A percentile compares a stretch with the other conserved stretches of the same genome.
Conservation (phyloP, 2,329 filamentous ascomycete genomes). For the Pseudogymnoascus sp. region DNA sequence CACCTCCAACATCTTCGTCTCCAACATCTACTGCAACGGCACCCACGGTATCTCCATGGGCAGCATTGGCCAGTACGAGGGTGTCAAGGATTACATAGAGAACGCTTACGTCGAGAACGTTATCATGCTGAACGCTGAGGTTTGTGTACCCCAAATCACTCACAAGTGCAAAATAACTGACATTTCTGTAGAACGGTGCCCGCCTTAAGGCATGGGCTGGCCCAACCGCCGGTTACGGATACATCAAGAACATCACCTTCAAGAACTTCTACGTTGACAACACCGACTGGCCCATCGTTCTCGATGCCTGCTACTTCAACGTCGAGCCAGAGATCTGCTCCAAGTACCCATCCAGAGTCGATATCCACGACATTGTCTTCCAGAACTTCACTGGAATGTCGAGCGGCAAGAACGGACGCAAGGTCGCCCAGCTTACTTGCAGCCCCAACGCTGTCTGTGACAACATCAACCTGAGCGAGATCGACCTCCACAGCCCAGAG, state of each 20-base stretch:
- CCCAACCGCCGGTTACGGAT: conserved; percentile 49
- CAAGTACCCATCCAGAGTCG: conserved; percentile 47
- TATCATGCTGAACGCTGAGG: conserved; percentile 44
- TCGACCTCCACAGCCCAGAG: conserved; percentile 46
- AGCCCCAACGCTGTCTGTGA: conserved; percentile 50
- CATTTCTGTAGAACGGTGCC: conserved; percentile 43
- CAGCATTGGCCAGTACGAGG: conserved; percentile 50
- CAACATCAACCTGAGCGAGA: conserved; percentile 47
- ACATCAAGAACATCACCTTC: conserved; percentile 56
- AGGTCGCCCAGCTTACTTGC: conserved; percentile 49
- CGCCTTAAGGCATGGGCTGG: conserved; percentile 58
- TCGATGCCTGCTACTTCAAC: conserved; percentile 59
- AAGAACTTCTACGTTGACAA: conserved; percentile 53
- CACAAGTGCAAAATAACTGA: not conserved
- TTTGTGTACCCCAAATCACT: conserved; percentile 15
- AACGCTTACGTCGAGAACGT: conserved; percentile 54
- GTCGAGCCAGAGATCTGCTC: conserved; percentile 44
- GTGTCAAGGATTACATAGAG: conserved; percentile 47
- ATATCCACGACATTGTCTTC: conserved; percentile 52
- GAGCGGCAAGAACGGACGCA: conserved; percentile 47
- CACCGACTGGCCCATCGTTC: conserved; percentile 49
- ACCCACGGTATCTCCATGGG: conserved; percentile 52
- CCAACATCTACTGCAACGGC: conserved; percentile 55
- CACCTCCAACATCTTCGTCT: conserved; percentile 48
- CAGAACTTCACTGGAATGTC: conserved; percentile 51